A percentile compares a stretch with the other conserved stretches of the same genome.
These are phyloP conservation scores for Chrysosporium queenslandicum DNA, from an alignment of 2,329 filamentous ascomycete species.

Conservation along the genomic window DNA sequence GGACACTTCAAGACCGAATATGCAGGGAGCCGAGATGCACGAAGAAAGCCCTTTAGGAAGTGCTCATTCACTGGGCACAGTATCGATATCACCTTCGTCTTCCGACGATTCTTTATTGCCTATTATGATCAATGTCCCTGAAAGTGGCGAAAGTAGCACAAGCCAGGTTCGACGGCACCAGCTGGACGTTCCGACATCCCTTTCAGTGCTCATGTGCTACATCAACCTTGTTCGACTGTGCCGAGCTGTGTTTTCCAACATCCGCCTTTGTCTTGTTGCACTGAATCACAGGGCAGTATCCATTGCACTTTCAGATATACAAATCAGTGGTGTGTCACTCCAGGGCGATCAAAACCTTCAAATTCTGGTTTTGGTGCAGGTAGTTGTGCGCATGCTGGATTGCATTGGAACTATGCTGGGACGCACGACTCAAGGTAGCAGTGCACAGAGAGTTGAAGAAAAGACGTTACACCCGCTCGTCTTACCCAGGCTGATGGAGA, in stretches of 20 bases:
- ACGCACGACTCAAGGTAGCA: background rate
- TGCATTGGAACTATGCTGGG: conserved; percentile 6
- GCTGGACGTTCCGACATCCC: background rate
- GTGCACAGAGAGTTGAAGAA: background rate
- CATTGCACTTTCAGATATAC: conserved; percentile 7
- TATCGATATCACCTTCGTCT: conserved; percentile 1
- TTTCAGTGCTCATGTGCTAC: conserved; percentile 7
- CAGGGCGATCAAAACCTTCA: conserved; percentile 9
- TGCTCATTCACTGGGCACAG: background rate
- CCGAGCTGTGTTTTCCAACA: conserved; percentile 4
- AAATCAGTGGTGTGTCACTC: conserved; percentile 7
- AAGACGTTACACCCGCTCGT: background rate
- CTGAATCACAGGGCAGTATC: conserved; percentile 7
- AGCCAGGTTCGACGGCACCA: background rate
- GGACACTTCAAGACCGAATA: background rate
- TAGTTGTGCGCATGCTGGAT: conserved; percentile 7
- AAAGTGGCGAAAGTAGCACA: background rate
- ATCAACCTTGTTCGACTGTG: conserved; percentile 7
- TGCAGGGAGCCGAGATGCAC: background rate
- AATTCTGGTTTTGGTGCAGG: conserved; percentile 7
- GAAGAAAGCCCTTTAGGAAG: conserved; percentile 1
- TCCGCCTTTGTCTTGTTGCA: conserved; percentile 3
- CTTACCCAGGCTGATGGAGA: conserved; percentile 1
- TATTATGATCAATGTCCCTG: background rate
- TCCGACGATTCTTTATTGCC: conserved; percentile 6